Evolutionary conservation across 1,284 basidiomycete species (phyloP).

Genomic region (Phellinidium pouzarii): DNA sequence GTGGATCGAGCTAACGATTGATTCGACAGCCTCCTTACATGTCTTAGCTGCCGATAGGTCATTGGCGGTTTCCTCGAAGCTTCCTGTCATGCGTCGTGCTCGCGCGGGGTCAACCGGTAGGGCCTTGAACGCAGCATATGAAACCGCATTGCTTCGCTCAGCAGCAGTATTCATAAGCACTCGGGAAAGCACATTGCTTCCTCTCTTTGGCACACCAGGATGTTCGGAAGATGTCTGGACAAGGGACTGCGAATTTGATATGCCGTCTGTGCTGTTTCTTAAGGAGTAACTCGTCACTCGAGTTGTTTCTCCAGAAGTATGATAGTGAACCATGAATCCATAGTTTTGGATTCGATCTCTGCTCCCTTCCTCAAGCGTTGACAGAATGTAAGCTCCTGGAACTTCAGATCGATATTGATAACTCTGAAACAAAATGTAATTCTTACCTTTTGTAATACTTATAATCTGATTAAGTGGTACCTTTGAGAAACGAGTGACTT

Average conservation of each 20-base stretch:
- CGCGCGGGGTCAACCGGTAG: constrained; percentile 63
- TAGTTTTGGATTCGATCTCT: constrained; percentile 82
- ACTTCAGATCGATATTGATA: background rate
- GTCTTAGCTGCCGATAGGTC: constrained; percentile 54
- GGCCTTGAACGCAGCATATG: constrained; percentile 71
- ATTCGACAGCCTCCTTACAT: constrained; percentile 70
- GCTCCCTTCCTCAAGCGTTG: constrained; percentile 83
- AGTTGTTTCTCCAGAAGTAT: constrained; percentile 55
- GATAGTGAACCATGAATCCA: constrained; percentile 77
- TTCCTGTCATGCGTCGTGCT: constrained; percentile 43
- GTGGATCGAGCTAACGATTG: constrained; percentile 65
- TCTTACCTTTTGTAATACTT: constrained; percentile 74
- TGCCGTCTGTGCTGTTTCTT: constrained; percentile 47
- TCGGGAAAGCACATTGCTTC: constrained; percentile 24
- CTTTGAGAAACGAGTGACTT: constrained; percentile 84
- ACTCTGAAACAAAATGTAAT: background rate
- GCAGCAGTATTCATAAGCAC: constrained; percentile 32
- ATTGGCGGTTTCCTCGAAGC: constrained; percentile 53
- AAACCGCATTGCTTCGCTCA: constrained; percentile 28
- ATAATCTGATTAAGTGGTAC: constrained; percentile 81
- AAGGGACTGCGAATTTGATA: constrained; percentile 18
- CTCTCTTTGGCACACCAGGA: background rate
- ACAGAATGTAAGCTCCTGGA: constrained; percentile 83
- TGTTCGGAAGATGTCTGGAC: constrained; percentile 11
- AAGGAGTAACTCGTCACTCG: constrained; percentile 81